Evolutionary conservation across 768 basidiomycete genomes (phyloP), one percentile per base, ranked within the genome.

Genomic region (Lactarius evosmus): DNA sequence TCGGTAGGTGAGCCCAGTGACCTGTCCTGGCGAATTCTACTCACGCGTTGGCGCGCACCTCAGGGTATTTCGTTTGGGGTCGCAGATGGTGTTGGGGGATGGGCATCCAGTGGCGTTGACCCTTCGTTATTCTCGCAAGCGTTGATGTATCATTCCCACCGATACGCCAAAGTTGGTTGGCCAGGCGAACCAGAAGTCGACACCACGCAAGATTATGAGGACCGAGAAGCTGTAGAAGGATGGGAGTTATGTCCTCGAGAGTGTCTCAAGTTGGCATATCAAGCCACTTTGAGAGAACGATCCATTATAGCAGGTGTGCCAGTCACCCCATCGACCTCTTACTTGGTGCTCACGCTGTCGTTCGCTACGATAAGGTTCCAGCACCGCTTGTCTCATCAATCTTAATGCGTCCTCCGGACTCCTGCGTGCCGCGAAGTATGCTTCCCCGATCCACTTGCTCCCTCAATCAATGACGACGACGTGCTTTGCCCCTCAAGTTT

Each of bases 31-130:
- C 25, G 27, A 67, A 57, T 65, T 61, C 61, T 52, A 57, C 59
- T 60, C 69, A 69, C 57, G 51, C 51, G 34, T 58, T 46, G 25
- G 57, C 22, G 49, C 22, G 49, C 33, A 16, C 25, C 27, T n/a
- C 33, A 92, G 89, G 89, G 90, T 27, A 73, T 91, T 32, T 83
- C 89, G 2, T 79, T 97, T 58, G 93, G 92, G 40, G 84, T 97
- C 5, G 91, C 94, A 41, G 95, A 98, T 69, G 95, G 95, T 22
- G 94, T 97, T 4, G 94, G 94, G 2, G 94, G 95, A 22, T 98
- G 95, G 95, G 82, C 84, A 54, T 84, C 87, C 40, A 83, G 84
- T 30, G 89, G 92, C 17, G 83, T 92, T 58, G 93, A 97, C 75
- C 93, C 93, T 1, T 87, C 93, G 0, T 77, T 95, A 51, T 98